These are phyloP conservation scores for Paramecium primaurelia DNA, from an alignment of 73 alveolate genomes.

Conservation along the genomic window DNA sequence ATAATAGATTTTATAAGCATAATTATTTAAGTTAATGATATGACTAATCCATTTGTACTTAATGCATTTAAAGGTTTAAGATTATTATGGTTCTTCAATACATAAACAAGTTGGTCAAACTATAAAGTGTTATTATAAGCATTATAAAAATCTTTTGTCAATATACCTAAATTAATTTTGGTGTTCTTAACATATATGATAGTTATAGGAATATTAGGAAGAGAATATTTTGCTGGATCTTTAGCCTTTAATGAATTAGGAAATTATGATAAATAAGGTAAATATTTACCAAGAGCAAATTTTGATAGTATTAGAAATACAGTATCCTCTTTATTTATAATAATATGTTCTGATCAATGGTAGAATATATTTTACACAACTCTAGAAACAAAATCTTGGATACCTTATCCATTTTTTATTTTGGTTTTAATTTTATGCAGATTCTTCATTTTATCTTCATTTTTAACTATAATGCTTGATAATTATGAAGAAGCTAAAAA, in stretches of 20 bases:
- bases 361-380: not conserved
- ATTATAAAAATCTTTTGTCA: not conserved
- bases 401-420: constrained; percentile 29
- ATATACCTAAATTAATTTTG: not conserved
- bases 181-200: not conserved
- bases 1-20: not conserved
- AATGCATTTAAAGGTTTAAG: constrained; percentile 7
- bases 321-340: not conserved
- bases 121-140: not conserved
- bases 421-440: not conserved
- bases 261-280: not conserved
- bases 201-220: not conserved
- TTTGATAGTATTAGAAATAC: constrained; percentile 29
- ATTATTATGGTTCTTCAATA: not conserved
- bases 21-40: not conserved
- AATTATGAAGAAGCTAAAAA: constrained; percentile 36
- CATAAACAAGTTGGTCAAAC: constrained; percentile 8
- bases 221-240: constrained; percentile 3
- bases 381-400: not conserved
- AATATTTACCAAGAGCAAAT: not conserved
- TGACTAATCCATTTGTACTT: not conserved
- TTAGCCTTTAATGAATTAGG: not conserved
- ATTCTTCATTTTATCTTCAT: not conserved
- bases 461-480: constrained; percentile 4
- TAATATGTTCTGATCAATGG: constrained; percentile 28